Base-by-base conservation (phyloP, 306 rosid species). In the Aeschynomene evenia region DNA sequence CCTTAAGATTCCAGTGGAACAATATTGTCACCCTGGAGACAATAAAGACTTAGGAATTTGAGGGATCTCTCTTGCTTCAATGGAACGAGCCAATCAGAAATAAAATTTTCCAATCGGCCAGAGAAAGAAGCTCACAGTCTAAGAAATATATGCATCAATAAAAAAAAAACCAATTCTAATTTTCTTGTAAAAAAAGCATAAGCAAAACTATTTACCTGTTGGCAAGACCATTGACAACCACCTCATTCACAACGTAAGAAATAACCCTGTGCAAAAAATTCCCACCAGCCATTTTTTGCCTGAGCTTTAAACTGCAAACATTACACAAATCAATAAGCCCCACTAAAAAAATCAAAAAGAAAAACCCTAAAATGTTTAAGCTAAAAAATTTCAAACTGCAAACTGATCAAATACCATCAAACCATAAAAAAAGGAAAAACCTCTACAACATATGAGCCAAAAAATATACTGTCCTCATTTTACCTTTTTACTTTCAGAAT, bases 221-320 rank as follows among this genome's bases (percentile, higher is more conserved):
- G 40, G 87, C 87, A 75, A 83, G 87, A 34, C 84, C 69, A 66
- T 68, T 76, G n/a, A 83, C 84, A 43, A 83, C 77, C 29, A 83
- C 48, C 53, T 83, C 84, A 34, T 83, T 83, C 6, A 83, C 87
- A 9, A 83, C 70, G 18, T 83, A 83, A 22, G 84, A 76, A 12
- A 83, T 3, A 48, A 63, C 60, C 64, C 84, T 79, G n/a, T 72
- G 42, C 58, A 79, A 1, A 33, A 83, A 79, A 76, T 83, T 83
- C 43, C 83, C 83, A 70, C 78, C 81, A 14, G 87, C 87, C 87
- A 83, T 83, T 36, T 79, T 58, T 13, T 1, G 40, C 29, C 65
- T 72, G 28, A 50, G 57, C 31, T 65, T 54, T 81, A 82, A 82
- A 39, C 80, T 61, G 72, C 76, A 52, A 36, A 24, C 15, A 22